These are phyloP conservation scores for Sporormia fimetaria DNA, from an alignment of 495 filamentous ascomycete genomes.

Conservation along the genomic window DNA sequence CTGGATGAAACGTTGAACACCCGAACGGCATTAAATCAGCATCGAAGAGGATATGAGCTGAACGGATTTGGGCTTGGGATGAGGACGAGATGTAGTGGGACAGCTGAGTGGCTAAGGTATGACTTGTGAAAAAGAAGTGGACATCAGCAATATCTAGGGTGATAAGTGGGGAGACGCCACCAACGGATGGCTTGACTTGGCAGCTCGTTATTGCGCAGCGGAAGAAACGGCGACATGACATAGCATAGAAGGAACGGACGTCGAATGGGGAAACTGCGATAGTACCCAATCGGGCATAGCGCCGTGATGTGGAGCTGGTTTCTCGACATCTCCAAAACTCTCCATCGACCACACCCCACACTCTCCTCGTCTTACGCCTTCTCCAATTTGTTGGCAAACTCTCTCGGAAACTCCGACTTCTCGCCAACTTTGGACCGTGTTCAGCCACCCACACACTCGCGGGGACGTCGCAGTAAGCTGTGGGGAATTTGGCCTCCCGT, in stretches of 20 bases:
- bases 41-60: too few species aligned
- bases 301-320: too few species aligned
- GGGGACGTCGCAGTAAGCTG: slow-evolving; percentile 47
- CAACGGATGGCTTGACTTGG: slow-evolving; percentile 19
- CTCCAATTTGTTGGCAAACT: slow-evolving; percentile 16
- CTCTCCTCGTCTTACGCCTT: slow-evolving; percentile 8
- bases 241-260: not conserved
- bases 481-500: slow-evolving; percentile 43
- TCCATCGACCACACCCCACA: too few species aligned
- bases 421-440: slow-evolving; percentile 28
- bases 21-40: too few species aligned
- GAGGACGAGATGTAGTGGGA: too few species aligned
- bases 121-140: not conserved
- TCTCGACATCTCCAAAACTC: too few species aligned
- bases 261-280: slow-evolving; percentile 3
- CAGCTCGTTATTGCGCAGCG: slow-evolving; percentile 4
- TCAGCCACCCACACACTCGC: slow-evolving; percentile 45
- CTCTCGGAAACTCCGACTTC: slow-evolving; percentile 18
- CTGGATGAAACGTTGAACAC: not conserved
- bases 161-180: slow-evolving; percentile 5
- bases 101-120: slow-evolving; percentile 3
- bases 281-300: not conserved
- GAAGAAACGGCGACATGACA: slow-evolving; percentile 6
- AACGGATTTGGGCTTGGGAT: too few species aligned
- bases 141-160: slow-evolving; percentile 1